Evolutionary conservation across 208 protist genomes (phyloP).

Genomic region (Crithidia mellificae): DNA sequence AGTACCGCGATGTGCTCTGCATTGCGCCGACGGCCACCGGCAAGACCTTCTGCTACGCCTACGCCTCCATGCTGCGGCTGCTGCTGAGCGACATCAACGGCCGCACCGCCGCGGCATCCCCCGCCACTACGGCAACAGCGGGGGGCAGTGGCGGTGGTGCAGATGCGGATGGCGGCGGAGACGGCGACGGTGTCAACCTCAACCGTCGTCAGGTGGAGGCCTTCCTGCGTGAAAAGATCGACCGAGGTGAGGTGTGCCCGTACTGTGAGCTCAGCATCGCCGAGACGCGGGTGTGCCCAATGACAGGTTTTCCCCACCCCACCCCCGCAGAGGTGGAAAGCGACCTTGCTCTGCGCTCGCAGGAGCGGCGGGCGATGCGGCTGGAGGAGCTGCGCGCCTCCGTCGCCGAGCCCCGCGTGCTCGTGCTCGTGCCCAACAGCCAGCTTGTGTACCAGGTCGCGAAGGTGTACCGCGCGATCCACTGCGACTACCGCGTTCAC

Average conservation of each 20-base stretch:
- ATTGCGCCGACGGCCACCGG: conserved; percentile 89
- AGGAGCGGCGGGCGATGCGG: conserved; percentile 34
- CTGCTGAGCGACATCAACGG: conserved; percentile 37
- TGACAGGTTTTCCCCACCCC: conserved; percentile 76
- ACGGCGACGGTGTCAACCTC: conserved; percentile 21
- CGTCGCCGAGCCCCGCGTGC: conserved; percentile 61
- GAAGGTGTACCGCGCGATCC: conserved; percentile 44
- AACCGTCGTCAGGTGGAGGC: conserved; percentile 53
- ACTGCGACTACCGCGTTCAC: conserved; percentile 52
- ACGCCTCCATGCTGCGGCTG: conserved; percentile 78
- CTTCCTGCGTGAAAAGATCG: conserved; percentile 67
- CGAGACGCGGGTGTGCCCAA: conserved; percentile 59
- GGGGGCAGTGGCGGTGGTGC: not conserved
- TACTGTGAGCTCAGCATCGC: conserved; percentile 79
- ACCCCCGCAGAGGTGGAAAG: conserved; percentile 22
- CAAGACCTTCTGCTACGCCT: conserved; percentile 92
- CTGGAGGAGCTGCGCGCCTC: conserved; percentile 50
- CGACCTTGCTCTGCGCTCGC: conserved; percentile 26
- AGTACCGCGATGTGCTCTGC: conserved; percentile 83
- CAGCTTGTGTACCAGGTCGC: conserved; percentile 67
- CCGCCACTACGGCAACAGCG: too few relatives aligned
- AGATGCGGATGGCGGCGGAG: conserved; percentile 6
- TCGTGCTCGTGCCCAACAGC: conserved; percentile 78
- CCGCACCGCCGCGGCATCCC: not conserved
- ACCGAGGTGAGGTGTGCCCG: conserved; percentile 68